Conservation (phyloP, 371 early-diverging fungal species). For the Mortierella sp. region DNA sequence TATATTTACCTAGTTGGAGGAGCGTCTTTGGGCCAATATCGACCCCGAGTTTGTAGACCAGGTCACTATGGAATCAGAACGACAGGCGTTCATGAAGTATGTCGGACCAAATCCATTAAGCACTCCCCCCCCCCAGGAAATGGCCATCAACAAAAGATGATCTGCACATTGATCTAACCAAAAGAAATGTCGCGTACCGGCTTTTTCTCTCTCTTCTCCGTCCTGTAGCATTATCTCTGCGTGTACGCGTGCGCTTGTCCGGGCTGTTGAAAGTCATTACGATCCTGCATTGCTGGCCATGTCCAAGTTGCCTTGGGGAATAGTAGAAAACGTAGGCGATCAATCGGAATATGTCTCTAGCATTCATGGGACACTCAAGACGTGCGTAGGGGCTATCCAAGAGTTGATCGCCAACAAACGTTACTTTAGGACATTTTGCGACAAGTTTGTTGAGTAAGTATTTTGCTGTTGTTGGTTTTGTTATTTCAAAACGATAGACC, state of each 20-base stretch:
- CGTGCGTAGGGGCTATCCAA: conserved; percentile 64
- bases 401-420: conserved; percentile 73
- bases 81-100: conserved; percentile 80
- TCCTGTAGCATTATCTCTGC: conserved; percentile 58
- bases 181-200: too few species aligned
- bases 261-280: conserved; percentile 66
- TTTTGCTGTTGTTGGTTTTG: not conserved
- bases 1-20: conserved; percentile 86
- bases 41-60: conserved; percentile 68
- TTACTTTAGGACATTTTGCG: conserved; percentile 88
- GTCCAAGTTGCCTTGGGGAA: conserved; percentile 82
- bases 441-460: conserved; percentile 88
- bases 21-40: conserved; percentile 84
- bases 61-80: conserved; percentile 76
- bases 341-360: conserved; percentile 88
- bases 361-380: conserved; percentile 64
- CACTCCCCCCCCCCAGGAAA: too few species aligned
- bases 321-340: conserved; percentile 89
- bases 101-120: too few species aligned
- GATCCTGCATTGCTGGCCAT: conserved; percentile 78
- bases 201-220: not conserved
- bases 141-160: too few species aligned
- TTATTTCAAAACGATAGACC: too few species aligned
- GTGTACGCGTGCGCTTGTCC: conserved; percentile 74
- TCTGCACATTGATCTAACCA: too few species aligned